Conservation (phyloP, 805 yeast species). For the Yamadazyma endophytica region DNA sequence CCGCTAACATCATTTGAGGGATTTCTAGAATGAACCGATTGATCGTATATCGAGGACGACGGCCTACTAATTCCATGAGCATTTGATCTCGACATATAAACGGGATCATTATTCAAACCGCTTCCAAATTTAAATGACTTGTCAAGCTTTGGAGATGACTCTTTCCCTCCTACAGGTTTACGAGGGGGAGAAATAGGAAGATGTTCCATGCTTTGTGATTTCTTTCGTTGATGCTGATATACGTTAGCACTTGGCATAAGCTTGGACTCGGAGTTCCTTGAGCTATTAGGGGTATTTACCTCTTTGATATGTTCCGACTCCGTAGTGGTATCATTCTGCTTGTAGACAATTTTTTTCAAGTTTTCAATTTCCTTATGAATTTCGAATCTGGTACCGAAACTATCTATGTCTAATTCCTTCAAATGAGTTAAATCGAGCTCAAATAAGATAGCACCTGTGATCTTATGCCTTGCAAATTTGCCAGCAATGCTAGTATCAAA, state of each 20-base stretch:
- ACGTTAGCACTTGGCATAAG: constrained; percentile 3
- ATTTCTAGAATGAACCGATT: constrained; percentile 23
- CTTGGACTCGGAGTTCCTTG: constrained; percentile 7
- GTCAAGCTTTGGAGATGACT: constrained; percentile 22
- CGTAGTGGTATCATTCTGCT: constrained; percentile 1
- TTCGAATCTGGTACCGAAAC: constrained; percentile 95
- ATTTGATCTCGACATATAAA: constrained; percentile 1
- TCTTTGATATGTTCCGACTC: neutral
- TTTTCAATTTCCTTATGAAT: constrained; percentile 84
- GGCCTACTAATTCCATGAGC: constrained; percentile 21
- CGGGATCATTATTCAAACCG: neutral
- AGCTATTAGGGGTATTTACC: constrained; percentile 2
- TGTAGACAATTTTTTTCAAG: constrained; percentile 29
- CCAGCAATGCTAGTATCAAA: constrained; percentile 73
- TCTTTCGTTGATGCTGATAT: constrained; percentile 38
- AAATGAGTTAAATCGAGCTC: constrained; percentile 82
- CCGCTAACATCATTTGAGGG: constrained; percentile 30
- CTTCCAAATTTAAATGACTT: constrained; percentile 31
- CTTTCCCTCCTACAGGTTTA: neutral
- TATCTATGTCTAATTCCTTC: constrained; percentile 86
- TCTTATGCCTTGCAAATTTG: constrained; percentile 81
- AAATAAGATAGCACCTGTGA: constrained; percentile 79
- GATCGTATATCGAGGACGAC: constrained; percentile 50
- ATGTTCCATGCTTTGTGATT: constrained; percentile 51
- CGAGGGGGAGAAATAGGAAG: constrained; percentile 8